Evolutionary conservation across 805 yeast species (phyloP).

Genomic region (Metschnikowia peoriensis): DNA sequence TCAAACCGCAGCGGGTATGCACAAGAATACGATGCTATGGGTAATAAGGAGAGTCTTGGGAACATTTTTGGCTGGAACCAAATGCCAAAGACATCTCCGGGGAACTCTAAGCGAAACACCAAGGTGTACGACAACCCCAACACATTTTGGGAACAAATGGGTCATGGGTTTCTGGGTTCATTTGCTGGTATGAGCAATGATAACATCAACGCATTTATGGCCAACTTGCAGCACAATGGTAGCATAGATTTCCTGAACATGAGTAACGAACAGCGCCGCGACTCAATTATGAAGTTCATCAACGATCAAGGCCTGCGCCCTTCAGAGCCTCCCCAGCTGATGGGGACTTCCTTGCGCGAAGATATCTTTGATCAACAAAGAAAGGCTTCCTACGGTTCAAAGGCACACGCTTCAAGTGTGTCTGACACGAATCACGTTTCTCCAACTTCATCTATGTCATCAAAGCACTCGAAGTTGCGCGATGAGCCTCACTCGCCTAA

Average conservation of each 20-base stretch:
- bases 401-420: constrained; percentile 1
- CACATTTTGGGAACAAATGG: constrained; percentile 28
- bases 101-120: constrained; percentile 11
- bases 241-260: constrained; percentile 38
- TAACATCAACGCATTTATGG: constrained; percentile 32
- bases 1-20: constrained; percentile 11
- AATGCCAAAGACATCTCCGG: constrained; percentile 7
- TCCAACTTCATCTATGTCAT: constrained; percentile 37
- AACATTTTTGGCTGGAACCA: constrained; percentile 31
- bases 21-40: constrained; percentile 28
- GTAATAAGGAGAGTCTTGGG: constrained; percentile 29
- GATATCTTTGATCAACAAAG: constrained; percentile 34
- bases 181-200: constrained; percentile 30
- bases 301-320: constrained; percentile 29
- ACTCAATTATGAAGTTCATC: constrained; percentile 36
- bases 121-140: constrained; percentile 12
- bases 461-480: constrained; percentile 28
- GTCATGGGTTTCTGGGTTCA: constrained; percentile 25
- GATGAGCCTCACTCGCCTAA: constrained; percentile 43
- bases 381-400: background rate
- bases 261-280: constrained; percentile 41
- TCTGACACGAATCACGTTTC: constrained; percentile 24
- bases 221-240: constrained; percentile 34
- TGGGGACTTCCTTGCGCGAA: constrained; percentile 30
- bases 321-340: constrained; percentile 8